These are phyloP conservation scores for Colletotrichum brevisporum DNA, from an alignment of 2,329 filamentous ascomycete genomes.

Conservation along the genomic window DNA sequence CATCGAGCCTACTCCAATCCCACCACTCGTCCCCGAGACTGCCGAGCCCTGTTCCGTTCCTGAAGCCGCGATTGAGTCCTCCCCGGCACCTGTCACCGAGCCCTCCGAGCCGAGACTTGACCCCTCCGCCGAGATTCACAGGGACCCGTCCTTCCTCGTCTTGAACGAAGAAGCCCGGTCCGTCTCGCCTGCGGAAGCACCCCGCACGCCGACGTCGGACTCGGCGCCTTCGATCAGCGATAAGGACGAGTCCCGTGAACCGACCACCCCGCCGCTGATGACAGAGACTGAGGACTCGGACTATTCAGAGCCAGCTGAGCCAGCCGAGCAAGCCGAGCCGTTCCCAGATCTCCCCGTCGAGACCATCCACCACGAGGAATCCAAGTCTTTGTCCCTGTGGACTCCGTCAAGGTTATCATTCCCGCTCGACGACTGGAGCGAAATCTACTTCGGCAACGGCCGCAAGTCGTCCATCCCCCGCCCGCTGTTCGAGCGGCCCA, in stretches of 20 bases:
- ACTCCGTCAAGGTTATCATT: conserved; percentile 27
- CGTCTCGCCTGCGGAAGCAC: conserved; percentile 12
- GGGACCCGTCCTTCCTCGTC: conserved; percentile 20
- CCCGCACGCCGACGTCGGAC: conserved; percentile 27
- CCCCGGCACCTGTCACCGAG: conserved; percentile 3
- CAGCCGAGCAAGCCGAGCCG: conserved; percentile 23
- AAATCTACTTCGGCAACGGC: conserved; percentile 15
- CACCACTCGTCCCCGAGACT: conserved; percentile 9
- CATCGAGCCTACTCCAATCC: conserved; percentile 10
- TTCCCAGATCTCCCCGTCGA: conserved; percentile 27
- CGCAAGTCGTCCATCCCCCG: conserved; percentile 31
- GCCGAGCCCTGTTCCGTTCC: conserved; percentile 1
- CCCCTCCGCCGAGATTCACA: conserved; percentile 2
- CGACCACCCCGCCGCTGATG: conserved; percentile 32
- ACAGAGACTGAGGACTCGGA: conserved; percentile 40
- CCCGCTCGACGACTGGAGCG: conserved; percentile 25
- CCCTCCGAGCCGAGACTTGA: conserved; percentile 24
- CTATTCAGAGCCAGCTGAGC: conserved; percentile 34
- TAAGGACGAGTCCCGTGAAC: conserved; percentile 27
- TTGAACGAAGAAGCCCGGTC: conserved; percentile 21
- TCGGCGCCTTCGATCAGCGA: conserved; percentile 31
- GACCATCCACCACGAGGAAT: conserved; percentile 16
- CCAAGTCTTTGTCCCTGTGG: conserved; percentile 30
- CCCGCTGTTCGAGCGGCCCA: conserved; percentile 30
- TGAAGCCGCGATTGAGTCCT: not conserved